phyloP scores from a whole-genome alignment of 2,329 filamentous ascomycete species.

The Coniosporium tulheliwenetii region DNA sequence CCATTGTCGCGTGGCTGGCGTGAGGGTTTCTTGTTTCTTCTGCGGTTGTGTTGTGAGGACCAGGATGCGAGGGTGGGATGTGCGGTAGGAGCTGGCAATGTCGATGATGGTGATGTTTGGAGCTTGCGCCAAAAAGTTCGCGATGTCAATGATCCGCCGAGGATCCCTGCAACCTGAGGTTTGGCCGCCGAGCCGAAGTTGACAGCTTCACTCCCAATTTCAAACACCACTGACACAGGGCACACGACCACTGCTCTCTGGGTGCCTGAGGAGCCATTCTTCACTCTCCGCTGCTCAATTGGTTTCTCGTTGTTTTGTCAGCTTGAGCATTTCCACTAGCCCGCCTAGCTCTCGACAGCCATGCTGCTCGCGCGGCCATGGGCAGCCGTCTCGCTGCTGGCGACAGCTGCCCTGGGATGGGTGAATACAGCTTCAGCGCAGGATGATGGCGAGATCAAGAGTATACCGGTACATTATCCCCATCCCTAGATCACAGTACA shows the following conservation, averaged over 20 bases:
- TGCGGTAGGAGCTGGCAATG: constrained; percentile 2
- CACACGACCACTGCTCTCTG: too few relatives aligned
- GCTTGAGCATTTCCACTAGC: too few relatives aligned
- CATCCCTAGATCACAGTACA: constrained; percentile 3
- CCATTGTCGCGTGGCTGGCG: constrained; percentile 11
- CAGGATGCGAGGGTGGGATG: constrained; percentile 4
- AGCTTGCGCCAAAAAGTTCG: too few relatives aligned
- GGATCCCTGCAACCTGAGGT: too few relatives aligned
- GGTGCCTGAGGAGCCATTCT: too few relatives aligned
- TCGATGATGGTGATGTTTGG: neutral
- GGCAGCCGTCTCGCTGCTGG: neutral
- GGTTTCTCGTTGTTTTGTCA: too few relatives aligned
- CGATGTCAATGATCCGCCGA: too few relatives aligned
- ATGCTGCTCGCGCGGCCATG: constrained; percentile 1
- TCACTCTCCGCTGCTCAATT: too few relatives aligned
- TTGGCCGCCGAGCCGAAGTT: too few relatives aligned
- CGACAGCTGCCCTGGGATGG: neutral
- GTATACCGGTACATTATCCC: constrained; percentile 42
- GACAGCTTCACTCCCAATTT: too few relatives aligned
- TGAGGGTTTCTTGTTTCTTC: neutral
- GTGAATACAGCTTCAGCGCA: constrained; percentile 3
- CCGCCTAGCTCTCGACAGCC: neutral
- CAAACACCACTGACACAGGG: too few relatives aligned
- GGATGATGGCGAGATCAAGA: constrained; percentile 38
- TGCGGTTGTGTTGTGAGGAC: neutral